These are phyloP conservation scores for Lecanosticta acicola DNA, from an alignment of 2,329 filamentous ascomycete species.

Conservation along the genomic window DNA sequence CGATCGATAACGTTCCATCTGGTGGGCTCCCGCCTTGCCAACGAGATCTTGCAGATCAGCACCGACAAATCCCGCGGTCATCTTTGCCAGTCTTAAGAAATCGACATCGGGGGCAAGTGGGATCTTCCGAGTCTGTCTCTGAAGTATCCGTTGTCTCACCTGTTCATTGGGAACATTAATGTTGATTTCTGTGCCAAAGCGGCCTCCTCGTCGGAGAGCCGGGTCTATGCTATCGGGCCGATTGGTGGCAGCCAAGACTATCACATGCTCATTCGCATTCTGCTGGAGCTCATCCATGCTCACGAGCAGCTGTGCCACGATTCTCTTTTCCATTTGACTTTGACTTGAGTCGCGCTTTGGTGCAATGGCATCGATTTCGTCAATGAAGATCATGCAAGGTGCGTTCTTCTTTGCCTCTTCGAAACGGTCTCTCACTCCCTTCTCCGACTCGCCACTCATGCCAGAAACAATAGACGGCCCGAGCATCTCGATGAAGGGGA, in stretches of 20 bases:
- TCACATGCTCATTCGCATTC: constrained; percentile 64
- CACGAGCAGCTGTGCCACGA: constrained; percentile 73
- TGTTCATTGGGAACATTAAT: constrained; percentile 78
- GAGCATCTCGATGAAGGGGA: constrained; percentile 76
- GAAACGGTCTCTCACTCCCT: constrained; percentile 76
- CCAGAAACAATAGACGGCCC: constrained; percentile 76
- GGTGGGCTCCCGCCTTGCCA: constrained; percentile 58
- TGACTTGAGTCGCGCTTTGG: constrained; percentile 78
- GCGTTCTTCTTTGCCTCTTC: constrained; percentile 82
- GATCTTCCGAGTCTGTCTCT: constrained; percentile 63
- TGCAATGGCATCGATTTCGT: constrained; percentile 86
- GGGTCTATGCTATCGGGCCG: constrained; percentile 80
- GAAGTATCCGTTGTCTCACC: constrained; percentile 71
- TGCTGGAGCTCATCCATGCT: constrained; percentile 77
- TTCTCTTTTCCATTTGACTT: constrained; percentile 83
- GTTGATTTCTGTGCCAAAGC: constrained; percentile 79
- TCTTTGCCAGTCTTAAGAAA: constrained; percentile 67
- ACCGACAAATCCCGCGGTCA: constrained; percentile 88
- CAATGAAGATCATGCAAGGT: constrained; percentile 85
- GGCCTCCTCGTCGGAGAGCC: constrained; percentile 64
- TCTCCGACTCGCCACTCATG: constrained; percentile 85
- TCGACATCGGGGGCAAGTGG: constrained; percentile 64
- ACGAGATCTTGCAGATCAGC: constrained; percentile 74
- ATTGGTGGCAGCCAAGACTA: constrained; percentile 89
- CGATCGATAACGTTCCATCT: constrained; percentile 56